Base-by-base conservation (phyloP, 352 stramenopile genomes). In the Phytophthora cajani region DNA sequence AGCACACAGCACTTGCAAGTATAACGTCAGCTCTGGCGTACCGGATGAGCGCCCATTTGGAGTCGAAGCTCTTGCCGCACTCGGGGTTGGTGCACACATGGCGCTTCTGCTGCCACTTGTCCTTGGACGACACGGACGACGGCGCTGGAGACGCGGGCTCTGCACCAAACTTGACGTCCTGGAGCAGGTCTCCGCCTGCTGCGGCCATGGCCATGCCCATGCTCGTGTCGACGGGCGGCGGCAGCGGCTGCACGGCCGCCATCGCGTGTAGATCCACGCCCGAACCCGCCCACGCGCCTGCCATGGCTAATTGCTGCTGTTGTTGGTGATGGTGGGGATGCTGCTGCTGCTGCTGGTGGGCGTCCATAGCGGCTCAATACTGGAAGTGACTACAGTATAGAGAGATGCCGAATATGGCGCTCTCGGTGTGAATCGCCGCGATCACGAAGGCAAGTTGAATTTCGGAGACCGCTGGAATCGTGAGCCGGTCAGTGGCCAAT, bases 51-150 rank as follows among this genome's bases (percentile, higher is more conserved):
- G 87, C 87, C 87, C 87, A 94, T 62, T 92, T 93, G 27, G 85
- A 94, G 75, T 94, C 87, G 67, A 94, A 94, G 69, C 85, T 91
- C 75, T 94, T 94, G 70, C 81, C 81, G 67, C 87, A 94, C 71
- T 92, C 78, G 1, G 67, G 55, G 9, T 84, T 75, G 19, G 89
- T 74, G 57, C 87, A 94, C 62, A 88, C 73, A 63, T 94, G 85
- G 33, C 85, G 85, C 77, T 94, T 94, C 42, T 71, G 74, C 51
- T 81, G 75, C 84, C 84, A 92, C 57, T 84, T 87, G 3, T 91
- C 85, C 66, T 80, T 88, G 50, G 73, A 79, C 3, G 80, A 85
- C 49, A 64, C 65, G 40, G 77, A 76, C 7, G 78, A 86, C 40
- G 49, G 67, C 44, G 80, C 80, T 32, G 72, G 69, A 44, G 78